Evolutionary conservation across 108 stramenopile genomes (phyloP).

Genomic region (Cyclotella choctawhatcheeana): DNA sequence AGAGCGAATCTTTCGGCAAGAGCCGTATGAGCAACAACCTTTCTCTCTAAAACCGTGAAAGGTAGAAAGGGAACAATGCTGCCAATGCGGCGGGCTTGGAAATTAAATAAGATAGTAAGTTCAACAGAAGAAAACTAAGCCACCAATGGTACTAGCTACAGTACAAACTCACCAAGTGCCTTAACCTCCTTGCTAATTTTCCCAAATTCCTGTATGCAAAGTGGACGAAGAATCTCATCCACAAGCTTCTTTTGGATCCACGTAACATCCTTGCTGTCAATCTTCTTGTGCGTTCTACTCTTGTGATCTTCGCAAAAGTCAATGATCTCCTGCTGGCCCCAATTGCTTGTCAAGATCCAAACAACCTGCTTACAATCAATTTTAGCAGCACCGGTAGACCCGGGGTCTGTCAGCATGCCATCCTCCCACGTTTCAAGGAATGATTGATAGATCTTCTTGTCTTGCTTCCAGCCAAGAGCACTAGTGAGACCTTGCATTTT

Average conservation of each 20-base stretch:
- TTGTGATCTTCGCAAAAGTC: conserved; percentile 6
- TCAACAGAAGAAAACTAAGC: too few species aligned
- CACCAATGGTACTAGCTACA: too few species aligned
- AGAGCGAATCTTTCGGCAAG: background rate
- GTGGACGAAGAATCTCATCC: background rate
- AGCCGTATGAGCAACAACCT: conserved; percentile 3
- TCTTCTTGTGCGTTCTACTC: conserved; percentile 12
- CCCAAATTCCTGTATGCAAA: background rate
- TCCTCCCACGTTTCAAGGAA: conserved; percentile 11
- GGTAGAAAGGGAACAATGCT: conserved; percentile 11
- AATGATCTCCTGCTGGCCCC: conserved; percentile 10
- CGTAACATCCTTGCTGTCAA: conserved; percentile 8
- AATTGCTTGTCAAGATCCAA: conserved; percentile 5
- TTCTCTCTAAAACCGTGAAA: background rate
- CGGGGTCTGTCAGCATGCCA: conserved; percentile 1
- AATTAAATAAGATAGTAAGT: too few species aligned
- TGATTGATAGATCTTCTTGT: conserved; percentile 9
- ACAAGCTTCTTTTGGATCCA: conserved; percentile 9
- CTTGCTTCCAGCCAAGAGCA: conserved; percentile 1
- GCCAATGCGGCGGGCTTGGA: conserved; percentile 8
- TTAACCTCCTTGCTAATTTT: background rate
- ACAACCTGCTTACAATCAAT: conserved; percentile 12
- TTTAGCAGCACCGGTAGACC: background rate
- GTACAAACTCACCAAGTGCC: too few species aligned
- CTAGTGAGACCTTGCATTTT: background rate